Evolutionary conservation across 2,329 filamentous ascomycete genomes (phyloP).

Genomic region (Thelonectria rubi): DNA sequence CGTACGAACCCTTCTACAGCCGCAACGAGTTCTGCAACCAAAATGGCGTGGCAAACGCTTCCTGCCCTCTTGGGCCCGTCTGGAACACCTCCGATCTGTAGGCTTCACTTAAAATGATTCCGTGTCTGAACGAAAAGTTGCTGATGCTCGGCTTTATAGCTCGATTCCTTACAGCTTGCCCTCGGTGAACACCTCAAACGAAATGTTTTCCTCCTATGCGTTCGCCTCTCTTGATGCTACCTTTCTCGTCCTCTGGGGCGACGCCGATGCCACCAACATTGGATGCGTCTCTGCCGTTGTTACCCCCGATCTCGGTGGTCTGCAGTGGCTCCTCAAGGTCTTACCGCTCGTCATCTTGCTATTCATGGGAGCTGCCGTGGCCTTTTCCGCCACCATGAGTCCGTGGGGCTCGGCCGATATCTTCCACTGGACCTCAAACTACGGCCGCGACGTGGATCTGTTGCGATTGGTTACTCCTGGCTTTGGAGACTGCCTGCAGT

Average conservation of each 20-base stretch:
- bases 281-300: constrained; percentile 85
- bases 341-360: constrained; percentile 81
- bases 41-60: constrained; percentile 63
- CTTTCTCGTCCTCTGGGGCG: constrained; percentile 79
- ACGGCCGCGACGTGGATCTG: constrained; percentile 91
- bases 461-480: constrained; percentile 92
- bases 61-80: constrained; percentile 79
- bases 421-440: constrained; percentile 98
- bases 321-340: constrained; percentile 76
- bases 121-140: background rate
- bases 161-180: constrained; percentile 63
- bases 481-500: constrained; percentile 95
- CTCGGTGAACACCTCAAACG: constrained; percentile 76
- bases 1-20: constrained; percentile 73
- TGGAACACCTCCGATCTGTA: constrained; percentile 63
- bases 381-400: constrained; percentile 86
- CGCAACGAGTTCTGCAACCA: constrained; percentile 71
- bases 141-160: constrained; percentile 37
- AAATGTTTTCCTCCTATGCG: constrained; percentile 83
- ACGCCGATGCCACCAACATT: constrained; percentile 68
- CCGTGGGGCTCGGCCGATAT: constrained; percentile 93
- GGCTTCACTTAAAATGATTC: constrained; percentile 30
- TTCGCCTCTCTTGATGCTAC: constrained; percentile 84
- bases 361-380: constrained; percentile 81
- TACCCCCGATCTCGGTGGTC: constrained; percentile 80